Conservation (phyloP, 108 stramenopile species). For the Cyclotella sp. region DNA sequence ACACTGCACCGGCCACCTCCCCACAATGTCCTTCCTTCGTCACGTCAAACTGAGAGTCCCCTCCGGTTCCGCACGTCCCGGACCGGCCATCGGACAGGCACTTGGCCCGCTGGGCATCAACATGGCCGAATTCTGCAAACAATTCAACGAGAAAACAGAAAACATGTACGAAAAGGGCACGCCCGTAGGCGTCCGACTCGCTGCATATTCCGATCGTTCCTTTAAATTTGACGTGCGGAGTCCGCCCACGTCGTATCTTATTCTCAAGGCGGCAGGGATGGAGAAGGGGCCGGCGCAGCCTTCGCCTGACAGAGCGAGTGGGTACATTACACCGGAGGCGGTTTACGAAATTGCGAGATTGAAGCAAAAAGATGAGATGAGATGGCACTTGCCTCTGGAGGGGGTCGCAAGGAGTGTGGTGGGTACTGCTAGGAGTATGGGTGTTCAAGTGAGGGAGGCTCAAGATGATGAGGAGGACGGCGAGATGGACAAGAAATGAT, state of each 20-base stretch:
- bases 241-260: conserved; percentile 87
- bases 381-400: conserved; percentile 82
- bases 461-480: conserved; percentile 28
- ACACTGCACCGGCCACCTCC: not conserved
- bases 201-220: conserved; percentile 81
- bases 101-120: conserved; percentile 95
- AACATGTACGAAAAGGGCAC: conserved; percentile 72
- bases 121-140: conserved; percentile 96
- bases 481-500: not conserved
- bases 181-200: conserved; percentile 73
- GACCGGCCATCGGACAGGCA: conserved; percentile 94
- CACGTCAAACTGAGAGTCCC: conserved; percentile 78
- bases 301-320: conserved; percentile 57
- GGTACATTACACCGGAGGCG: conserved; percentile 85
- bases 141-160: conserved; percentile 90
- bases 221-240: conserved; percentile 84
- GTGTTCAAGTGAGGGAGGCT: conserved; percentile 63
- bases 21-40: conserved; percentile 78
- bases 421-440: conserved; percentile 85
- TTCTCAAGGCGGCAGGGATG: conserved; percentile 80
- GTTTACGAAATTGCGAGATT: conserved; percentile 93
- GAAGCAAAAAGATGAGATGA: conserved; percentile 83
- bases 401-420: conserved; percentile 83
- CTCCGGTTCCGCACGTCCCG: conserved; percentile 80
- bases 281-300: conserved; percentile 78